Evolutionary conservation across 345 rosid species (phyloP).

Genomic region (Anacardium occidentale): DNA sequence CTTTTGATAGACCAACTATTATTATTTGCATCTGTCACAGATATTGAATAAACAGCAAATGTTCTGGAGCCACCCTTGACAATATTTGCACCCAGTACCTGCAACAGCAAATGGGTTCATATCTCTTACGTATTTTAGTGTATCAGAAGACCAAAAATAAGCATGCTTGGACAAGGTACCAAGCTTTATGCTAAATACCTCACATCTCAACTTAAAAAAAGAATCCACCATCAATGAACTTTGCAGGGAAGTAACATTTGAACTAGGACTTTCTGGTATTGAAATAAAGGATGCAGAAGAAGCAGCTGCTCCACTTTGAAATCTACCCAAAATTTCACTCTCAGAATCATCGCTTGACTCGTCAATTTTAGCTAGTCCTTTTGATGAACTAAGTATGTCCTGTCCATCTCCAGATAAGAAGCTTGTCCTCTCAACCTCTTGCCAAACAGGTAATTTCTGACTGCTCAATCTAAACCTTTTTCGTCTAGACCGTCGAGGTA

Average conservation of each 20-base stretch:
- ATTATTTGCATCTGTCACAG: conserved; percentile 81
- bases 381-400: conserved; percentile 48
- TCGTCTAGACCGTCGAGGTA: conserved; percentile 53
- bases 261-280: conserved; percentile 41
- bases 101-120: conserved; percentile 37
- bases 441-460: conserved; percentile 55
- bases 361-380: conserved; percentile 40
- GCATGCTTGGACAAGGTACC: conserved; percentile 16
- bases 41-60: conserved; percentile 90
- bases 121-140: conserved; percentile 18
- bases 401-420: conserved; percentile 84
- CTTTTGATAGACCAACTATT: conserved; percentile 98
- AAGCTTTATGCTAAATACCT: conserved; percentile 53
- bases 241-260: conserved; percentile 40
- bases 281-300: conserved; percentile 49
- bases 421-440: conserved; percentile 77
- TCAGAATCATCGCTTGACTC: conserved; percentile 75
- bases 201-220: conserved; percentile 84
- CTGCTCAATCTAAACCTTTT: conserved; percentile 61
- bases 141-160: conserved; percentile 19
- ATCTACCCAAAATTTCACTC: conserved; percentile 53
- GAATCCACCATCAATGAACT: conserved; percentile 67
- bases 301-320: conserved; percentile 68
- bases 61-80: conserved; percentile 85
- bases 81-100: conserved; percentile 98